phyloP scores from a whole-genome alignment of 331 rosid species.

The Quercus lobata region DNA sequence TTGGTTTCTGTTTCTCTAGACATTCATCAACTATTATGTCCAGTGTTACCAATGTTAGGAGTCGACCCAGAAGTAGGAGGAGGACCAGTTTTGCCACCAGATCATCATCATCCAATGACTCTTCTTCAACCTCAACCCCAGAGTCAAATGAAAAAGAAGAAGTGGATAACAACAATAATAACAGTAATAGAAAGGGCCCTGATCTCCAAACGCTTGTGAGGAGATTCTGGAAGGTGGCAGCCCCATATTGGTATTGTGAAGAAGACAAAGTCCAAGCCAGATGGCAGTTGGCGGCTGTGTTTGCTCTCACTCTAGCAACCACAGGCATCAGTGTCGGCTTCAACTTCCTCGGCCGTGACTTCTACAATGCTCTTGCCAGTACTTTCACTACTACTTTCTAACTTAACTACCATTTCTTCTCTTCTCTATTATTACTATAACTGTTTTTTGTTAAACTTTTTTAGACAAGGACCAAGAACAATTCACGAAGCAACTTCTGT shows the following conservation, averaged over 20 bases:
- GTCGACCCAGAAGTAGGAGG: not conserved
- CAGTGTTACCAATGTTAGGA: not conserved
- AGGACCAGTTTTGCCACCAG: not conserved
- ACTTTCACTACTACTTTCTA: slow-evolving; percentile 19
- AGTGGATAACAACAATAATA: no score
- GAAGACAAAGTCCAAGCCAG: slow-evolving; percentile 82
- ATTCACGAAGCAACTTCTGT: slow-evolving; percentile 78
- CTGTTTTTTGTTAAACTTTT: not conserved
- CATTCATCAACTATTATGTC: not conserved
- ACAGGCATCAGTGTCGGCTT: slow-evolving; percentile 93
- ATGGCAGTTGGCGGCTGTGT: slow-evolving; percentile 71
- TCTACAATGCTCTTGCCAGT: slow-evolving; percentile 93
- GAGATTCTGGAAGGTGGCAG: slow-evolving; percentile 93
- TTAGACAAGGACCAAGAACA: slow-evolving; percentile 93
- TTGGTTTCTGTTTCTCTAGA: not conserved
- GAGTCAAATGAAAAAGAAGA: not conserved
- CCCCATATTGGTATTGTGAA: slow-evolving; percentile 81
- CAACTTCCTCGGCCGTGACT: slow-evolving; percentile 91
- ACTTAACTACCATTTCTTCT: not conserved
- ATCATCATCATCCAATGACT: not conserved
- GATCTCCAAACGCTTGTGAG: slow-evolving; percentile 52
- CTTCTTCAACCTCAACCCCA: not conserved
- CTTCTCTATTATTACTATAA: not conserved
- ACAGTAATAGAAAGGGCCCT: slow-evolving; percentile 38
- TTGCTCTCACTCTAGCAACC: slow-evolving; percentile 83